Base-by-base conservation (phyloP, 1,139 yeast species). In the Magnusiomyces suaveolens region DNA sequence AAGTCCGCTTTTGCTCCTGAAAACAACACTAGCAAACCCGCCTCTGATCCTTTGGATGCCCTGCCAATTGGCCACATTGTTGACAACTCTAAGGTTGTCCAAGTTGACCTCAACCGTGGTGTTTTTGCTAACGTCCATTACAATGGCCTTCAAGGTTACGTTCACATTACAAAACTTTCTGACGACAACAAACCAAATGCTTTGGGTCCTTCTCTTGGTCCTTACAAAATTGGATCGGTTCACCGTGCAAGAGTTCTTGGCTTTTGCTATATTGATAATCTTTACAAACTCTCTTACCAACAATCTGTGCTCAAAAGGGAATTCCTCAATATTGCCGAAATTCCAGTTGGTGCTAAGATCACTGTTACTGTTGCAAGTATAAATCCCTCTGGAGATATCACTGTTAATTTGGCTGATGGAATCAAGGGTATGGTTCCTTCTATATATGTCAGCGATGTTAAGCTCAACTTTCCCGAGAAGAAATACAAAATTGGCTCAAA, bases 391-490 rank as follows among this genome's bases (percentile, higher is more conserved):
- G 75, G 75, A n/a, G 96, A 96, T 24, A 76, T 92, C 38, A 69
- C 79, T 48, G 77, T 92, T 43, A 82, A 80, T 62, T 65, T 88
- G 16, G 80, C 82, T 56, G 83, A 81, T 51, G 78, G 77, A 2
- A 84, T 87, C 61, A 82, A 79, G 54, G 98, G 89, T 2, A 73
- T 78, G 60, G 97, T 87, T 36, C 86, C 89, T 23, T 75, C 82
- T 33, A 67, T 74, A 43, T 96, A 90, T 63, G 80, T 92, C 69
- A 84, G 95, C 61, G 99, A 92, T 68, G 78, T 86, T 57, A 84
- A 82, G 66, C 75, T 92, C 60, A 81, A 83, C 6, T 84, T 89
- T 66, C 98, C 98, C 3, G 97, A 92, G 70, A 81, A 92, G 73
- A 87, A 89, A 66, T 92, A 83, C 75, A 87, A 87, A 69, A 80